Evolutionary conservation across 768 basidiomycete genomes (phyloP).

Genomic region (Termitomyces bulborhizus): DNA sequence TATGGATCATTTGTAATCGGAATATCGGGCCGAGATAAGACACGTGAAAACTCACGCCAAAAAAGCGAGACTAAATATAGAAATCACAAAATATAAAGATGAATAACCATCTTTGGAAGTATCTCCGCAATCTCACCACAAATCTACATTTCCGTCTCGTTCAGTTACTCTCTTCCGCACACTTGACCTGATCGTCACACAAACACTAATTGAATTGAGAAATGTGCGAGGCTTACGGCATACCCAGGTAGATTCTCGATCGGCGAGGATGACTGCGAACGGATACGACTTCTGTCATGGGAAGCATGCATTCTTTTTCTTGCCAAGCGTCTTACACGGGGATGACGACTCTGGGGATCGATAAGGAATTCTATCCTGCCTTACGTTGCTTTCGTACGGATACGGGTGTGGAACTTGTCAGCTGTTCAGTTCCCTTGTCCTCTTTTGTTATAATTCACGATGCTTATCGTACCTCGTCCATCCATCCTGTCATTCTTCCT

Average conservation of each 20-base stretch:
- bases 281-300: not conserved
- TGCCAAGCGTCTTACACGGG: not conserved
- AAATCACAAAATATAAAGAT: not conserved
- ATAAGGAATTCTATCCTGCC: not conserved
- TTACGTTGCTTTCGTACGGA: not conserved
- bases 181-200: not conserved
- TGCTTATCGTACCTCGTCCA: conserved; percentile 5
- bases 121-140: not conserved
- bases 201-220: not conserved
- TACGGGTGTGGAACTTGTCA: not conserved
- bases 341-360: not conserved
- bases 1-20: not conserved
- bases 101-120: not conserved
- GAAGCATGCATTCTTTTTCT: not conserved
- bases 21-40: not conserved
- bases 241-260: not conserved
- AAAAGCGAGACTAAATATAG: not conserved
- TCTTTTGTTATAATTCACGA: not conserved
- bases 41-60: not conserved
- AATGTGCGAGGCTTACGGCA: not conserved
- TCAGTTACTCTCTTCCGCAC: not conserved
- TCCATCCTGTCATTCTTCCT: conserved; percentile 1
- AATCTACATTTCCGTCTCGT: not conserved
- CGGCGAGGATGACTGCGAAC: not conserved
- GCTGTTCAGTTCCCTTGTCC: not conserved